A percentile compares a stretch with the other conserved stretches of the same genome.
Conservation (phyloP, 2,329 filamentous ascomycete species). For the Aureobasidium sp. region DNA sequence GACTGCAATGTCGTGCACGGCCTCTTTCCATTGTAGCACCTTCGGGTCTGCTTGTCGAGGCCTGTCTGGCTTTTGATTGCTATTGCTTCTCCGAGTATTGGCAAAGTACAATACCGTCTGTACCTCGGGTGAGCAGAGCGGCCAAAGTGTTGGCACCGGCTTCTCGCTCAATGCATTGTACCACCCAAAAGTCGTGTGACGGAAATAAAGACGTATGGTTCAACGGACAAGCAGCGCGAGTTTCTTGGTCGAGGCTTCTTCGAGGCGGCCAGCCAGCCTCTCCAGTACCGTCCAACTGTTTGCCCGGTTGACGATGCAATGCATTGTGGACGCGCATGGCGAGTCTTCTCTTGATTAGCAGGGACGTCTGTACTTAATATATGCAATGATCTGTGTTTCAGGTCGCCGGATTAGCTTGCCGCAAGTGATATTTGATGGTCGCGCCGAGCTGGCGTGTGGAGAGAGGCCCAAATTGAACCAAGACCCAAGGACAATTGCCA, state of each 20-base stretch:
- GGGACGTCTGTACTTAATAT: background rate
- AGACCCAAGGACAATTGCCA: conserved; percentile 3
- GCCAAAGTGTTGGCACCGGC: background rate
- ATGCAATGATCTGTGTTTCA: background rate
- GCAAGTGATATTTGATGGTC: background rate
- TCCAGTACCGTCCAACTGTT: conserved; percentile 1
- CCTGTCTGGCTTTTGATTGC: background rate
- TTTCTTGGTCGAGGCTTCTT: conserved; percentile 9
- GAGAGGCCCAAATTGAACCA: conserved; percentile 8
- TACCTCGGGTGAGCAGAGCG: background rate
- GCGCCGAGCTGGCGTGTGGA: background rate
- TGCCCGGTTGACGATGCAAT: background rate
- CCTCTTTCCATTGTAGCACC: background rate
- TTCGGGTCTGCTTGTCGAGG: background rate
- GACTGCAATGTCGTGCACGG: background rate
- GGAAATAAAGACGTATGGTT: background rate
- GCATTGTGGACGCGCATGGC: background rate
- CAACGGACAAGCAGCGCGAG: background rate
- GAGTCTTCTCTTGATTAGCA: background rate
- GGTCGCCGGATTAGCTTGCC: background rate
- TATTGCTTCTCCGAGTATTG: background rate
- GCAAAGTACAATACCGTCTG: background rate
- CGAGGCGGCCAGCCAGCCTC: conserved; percentile 1
- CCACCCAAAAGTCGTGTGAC: background rate
- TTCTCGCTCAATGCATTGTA: background rate